These are phyloP conservation scores for Chalaropsis thielavioides DNA, from an alignment of 2,329 filamentous ascomycete species.

Conservation along the genomic window DNA sequence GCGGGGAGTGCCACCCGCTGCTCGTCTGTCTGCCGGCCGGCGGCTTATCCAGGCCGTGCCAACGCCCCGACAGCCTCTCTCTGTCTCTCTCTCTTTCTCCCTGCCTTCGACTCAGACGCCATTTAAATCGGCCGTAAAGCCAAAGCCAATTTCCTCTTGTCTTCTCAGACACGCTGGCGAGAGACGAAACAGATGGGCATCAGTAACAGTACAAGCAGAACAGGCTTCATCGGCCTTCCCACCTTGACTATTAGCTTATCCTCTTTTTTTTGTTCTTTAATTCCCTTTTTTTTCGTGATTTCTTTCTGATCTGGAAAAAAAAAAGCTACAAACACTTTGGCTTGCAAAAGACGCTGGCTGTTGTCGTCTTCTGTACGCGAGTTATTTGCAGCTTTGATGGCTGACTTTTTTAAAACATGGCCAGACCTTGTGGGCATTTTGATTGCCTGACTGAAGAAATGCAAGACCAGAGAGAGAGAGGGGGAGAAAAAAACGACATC, in stretches of 20 bases:
- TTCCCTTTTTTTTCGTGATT: neutral
- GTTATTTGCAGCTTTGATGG: neutral
- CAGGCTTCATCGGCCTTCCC: neutral
- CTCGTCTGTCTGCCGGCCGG: too few species aligned
- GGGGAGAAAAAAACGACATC: neutral
- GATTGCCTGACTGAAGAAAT: too few species aligned
- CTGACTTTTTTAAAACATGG: neutral
- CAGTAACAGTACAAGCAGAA: too few species aligned
- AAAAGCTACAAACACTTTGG: neutral
- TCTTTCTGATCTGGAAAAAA: neutral
- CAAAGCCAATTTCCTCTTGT: too few species aligned
- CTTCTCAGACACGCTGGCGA: too few species aligned
- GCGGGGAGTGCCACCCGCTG: neutral
- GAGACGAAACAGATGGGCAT: too few species aligned
- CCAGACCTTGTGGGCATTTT: too few species aligned
- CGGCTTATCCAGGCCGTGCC: too few species aligned
- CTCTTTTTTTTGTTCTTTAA: neutral
- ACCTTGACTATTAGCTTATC: neutral
- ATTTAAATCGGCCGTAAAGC: neutral
- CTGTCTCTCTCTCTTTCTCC: neutral
- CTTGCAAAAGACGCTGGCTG: neutral
- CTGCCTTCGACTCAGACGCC: neutral
- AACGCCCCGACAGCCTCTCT: too few species aligned
- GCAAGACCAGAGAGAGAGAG: neutral
- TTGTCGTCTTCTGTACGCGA: neutral